These are phyloP conservation scores for Daldinia eschscholtzii DNA, from an alignment of 2,329 filamentous ascomycete genomes.

Conservation along the genomic window DNA sequence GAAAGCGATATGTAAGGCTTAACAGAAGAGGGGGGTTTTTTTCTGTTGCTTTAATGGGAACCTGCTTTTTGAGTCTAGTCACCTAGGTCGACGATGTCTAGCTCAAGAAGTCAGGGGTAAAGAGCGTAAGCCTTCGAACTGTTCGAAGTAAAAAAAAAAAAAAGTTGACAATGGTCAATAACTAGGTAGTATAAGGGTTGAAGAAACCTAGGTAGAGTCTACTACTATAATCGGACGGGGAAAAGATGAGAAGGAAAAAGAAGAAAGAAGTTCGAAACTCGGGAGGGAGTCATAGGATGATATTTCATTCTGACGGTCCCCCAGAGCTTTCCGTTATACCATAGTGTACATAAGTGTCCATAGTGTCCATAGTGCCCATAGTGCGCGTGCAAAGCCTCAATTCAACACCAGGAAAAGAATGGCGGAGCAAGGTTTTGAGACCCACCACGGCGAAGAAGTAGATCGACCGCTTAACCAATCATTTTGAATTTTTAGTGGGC, in stretches of 20 bases:
- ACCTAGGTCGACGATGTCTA: slow-evolving; percentile 39
- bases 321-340: slow-evolving; percentile 40
- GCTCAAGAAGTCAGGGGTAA: slow-evolving; percentile 30
- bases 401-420: slow-evolving; percentile 35
- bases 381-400: slow-evolving; percentile 49
- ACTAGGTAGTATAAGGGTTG: slow-evolving; percentile 1
- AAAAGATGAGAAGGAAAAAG: slow-evolving; percentile 35
- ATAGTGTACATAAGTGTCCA: slow-evolving; percentile 29
- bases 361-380: slow-evolving; percentile 6
- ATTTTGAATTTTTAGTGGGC: slow-evolving; percentile 2
- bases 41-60: background rate
- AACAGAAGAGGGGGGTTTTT: background rate
- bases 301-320: slow-evolving; percentile 51
- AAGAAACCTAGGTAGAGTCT: slow-evolving; percentile 15
- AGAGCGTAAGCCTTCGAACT: slow-evolving; percentile 35
- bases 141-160: background rate
- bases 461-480: slow-evolving; percentile 43
- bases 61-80: slow-evolving; percentile 33
- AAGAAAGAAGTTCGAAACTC: slow-evolving; percentile 27
- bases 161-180: slow-evolving; percentile 28
- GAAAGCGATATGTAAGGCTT: slow-evolving; percentile 15
- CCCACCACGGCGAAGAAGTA: slow-evolving; percentile 41
- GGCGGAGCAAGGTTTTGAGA: slow-evolving; percentile 38
- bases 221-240: slow-evolving; percentile 23
- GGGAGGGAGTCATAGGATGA: slow-evolving; percentile 53